A percentile compares a stretch with the other conserved stretches of the same genome.
phyloP scores from a whole-genome alignment of 352 stramenopile genomes.

The Nothophytophthora sp. region DNA sequence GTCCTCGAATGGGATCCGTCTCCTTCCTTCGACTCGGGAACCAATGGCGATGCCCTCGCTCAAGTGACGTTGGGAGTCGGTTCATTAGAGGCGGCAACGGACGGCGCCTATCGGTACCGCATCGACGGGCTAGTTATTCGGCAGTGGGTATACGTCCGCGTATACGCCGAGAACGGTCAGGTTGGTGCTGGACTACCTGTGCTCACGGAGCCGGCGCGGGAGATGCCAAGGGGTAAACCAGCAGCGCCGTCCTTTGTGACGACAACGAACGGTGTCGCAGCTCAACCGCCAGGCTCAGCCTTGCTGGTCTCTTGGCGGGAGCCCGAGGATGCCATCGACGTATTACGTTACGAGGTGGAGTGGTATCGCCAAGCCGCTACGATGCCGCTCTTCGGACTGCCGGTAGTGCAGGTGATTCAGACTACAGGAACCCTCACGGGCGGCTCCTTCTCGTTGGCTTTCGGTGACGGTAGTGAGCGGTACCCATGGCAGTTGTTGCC shows the following conservation, averaged over 20 bases:
- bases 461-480: constrained; percentile 35
- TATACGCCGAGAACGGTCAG: constrained; percentile 71
- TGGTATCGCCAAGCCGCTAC: constrained; percentile 67
- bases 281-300: constrained; percentile 38
- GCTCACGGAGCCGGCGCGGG: constrained; percentile 42
- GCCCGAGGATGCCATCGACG: constrained; percentile 27
- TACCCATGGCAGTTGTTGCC: constrained; percentile 48
- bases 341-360: constrained; percentile 56
- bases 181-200: constrained; percentile 47
- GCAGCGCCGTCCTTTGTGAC: constrained; percentile 28
- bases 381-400: constrained; percentile 58
- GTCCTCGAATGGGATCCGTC: constrained; percentile 91
- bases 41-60: constrained; percentile 51
- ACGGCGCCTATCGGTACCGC: constrained; percentile 34
- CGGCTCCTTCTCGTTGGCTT: constrained; percentile 68
- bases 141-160: constrained; percentile 60
- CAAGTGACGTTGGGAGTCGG: constrained; percentile 30
- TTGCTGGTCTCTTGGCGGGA: constrained; percentile 60
- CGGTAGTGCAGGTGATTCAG: constrained; percentile 51
- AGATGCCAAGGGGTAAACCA: constrained; percentile 75
- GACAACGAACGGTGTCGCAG: constrained; percentile 33
- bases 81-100: constrained; percentile 17
- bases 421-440: constrained; percentile 48
- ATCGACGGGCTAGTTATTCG: constrained; percentile 53
- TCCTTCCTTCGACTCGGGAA: constrained; percentile 72